phyloP scores from a whole-genome alignment of 768 basidiomycete species.

The Lentinus brumalis region DNA sequence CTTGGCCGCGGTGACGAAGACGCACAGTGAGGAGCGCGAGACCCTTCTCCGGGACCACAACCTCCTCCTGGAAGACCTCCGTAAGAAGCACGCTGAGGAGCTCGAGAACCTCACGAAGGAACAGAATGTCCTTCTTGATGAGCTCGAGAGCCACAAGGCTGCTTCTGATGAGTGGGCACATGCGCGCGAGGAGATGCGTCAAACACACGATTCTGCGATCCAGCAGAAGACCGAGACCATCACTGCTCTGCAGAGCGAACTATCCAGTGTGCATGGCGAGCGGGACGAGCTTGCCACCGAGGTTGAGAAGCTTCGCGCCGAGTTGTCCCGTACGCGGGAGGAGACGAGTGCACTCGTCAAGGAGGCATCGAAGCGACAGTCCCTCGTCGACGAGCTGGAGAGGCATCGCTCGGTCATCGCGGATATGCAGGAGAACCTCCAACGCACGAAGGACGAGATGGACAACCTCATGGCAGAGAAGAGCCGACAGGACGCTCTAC shows the following conservation, averaged over 20 bases:
- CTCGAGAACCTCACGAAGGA: slow-evolving; percentile 43
- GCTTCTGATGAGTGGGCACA: slow-evolving; percentile 43
- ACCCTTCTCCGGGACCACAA: slow-evolving; percentile 38
- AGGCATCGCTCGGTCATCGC: slow-evolving; percentile 73
- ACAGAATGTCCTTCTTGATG: slow-evolving; percentile 44
- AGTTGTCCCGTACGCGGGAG: slow-evolving; percentile 57
- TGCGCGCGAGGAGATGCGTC: slow-evolving; percentile 35
- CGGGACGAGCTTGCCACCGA: slow-evolving; percentile 45
- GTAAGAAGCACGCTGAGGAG: slow-evolving; percentile 22
- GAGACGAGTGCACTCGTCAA: slow-evolving; percentile 67
- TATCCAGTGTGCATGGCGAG: slow-evolving; percentile 43
- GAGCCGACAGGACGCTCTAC: slow-evolving; percentile 60
- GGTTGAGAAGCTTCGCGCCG: slow-evolving; percentile 51
- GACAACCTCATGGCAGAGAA: slow-evolving; percentile 76
- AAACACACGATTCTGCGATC: slow-evolving; percentile 43
- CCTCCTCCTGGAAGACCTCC: slow-evolving; percentile 28
- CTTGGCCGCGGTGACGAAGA: slow-evolving; percentile 47
- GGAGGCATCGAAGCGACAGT: slow-evolving; percentile 75
- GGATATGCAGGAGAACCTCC: slow-evolving; percentile 76
- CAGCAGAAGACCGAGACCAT: slow-evolving; percentile 53
- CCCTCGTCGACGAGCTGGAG: slow-evolving; percentile 74
- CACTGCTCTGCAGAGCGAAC: slow-evolving; percentile 49
- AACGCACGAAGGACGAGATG: slow-evolving; percentile 81
- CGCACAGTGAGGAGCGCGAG: slow-evolving; percentile 52
- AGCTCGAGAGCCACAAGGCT: slow-evolving; percentile 55